These are phyloP conservation scores for Coniosporium tulheliwenetii DNA, from an alignment of 2,329 filamentous ascomycete species.

Conservation along the genomic window DNA sequence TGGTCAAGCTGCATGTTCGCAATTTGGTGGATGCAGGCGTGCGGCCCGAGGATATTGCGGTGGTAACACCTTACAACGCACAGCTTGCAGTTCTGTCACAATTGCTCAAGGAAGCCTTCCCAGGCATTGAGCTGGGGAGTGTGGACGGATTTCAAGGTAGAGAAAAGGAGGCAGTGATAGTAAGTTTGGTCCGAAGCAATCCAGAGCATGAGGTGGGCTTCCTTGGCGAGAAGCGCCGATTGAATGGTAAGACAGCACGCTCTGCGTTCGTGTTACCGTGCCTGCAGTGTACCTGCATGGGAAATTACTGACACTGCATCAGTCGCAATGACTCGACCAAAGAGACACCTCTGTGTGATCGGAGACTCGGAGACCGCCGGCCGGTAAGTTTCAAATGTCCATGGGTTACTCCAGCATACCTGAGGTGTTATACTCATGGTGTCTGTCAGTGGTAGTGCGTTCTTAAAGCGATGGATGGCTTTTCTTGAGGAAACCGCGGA, in stretches of 20 bases:
- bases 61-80: constrained; percentile 93
- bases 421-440: not conserved
- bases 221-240: constrained; percentile 71
- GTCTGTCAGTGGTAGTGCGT: constrained; percentile 55
- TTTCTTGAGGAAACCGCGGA: constrained; percentile 84
- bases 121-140: constrained; percentile 83
- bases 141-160: constrained; percentile 95
- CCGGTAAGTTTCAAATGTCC: constrained; percentile 43
- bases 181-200: constrained; percentile 91
- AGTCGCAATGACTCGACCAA: constrained; percentile 96
- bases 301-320: constrained; percentile 4
- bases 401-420: not conserved
- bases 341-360: constrained; percentile 76
- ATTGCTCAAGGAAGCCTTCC: constrained; percentile 64
- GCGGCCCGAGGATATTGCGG: constrained; percentile 68
- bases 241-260: constrained; percentile 56
- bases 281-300: constrained; percentile 3
- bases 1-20: constrained; percentile 65
- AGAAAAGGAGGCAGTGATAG: constrained; percentile 89
- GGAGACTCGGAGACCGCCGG: constrained; percentile 90
- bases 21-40: constrained; percentile 68
- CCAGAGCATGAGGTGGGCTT: constrained; percentile 79
- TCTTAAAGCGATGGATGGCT: constrained; percentile 81
- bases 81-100: constrained; percentile 67
- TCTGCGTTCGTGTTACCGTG: constrained; percentile 1